phyloP scores from a whole-genome alignment of 2,329 filamentous ascomycete species.

The Raffaelea ambrosiae region DNA sequence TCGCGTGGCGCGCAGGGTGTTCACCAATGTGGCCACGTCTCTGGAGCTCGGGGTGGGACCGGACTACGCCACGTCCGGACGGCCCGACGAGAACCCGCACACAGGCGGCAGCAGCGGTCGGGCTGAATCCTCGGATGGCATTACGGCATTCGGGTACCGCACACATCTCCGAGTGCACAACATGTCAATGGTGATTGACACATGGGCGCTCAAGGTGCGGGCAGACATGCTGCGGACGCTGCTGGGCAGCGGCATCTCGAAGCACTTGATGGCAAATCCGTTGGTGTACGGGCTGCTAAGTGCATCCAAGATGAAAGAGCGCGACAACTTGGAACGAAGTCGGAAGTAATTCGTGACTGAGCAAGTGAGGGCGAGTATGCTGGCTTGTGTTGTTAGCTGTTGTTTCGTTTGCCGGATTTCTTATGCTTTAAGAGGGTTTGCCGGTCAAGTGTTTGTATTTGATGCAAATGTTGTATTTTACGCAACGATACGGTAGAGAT shows the following conservation, averaged over 20 bases:
- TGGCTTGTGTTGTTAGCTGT: no score
- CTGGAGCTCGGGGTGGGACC: slow-evolving; percentile 46
- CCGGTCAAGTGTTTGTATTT: no score
- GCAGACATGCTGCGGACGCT: slow-evolving; percentile 39
- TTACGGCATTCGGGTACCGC: slow-evolving; percentile 40
- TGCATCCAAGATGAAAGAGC: neutral
- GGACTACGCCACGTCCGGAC: slow-evolving; percentile 41
- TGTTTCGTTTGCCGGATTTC: no score
- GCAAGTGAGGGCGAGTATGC: no score
- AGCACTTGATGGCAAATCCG: slow-evolving; percentile 31
- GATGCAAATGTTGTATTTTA: no score
- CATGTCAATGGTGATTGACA: slow-evolving; percentile 35
- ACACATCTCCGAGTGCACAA: slow-evolving; percentile 41
- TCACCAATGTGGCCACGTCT: slow-evolving; percentile 44
- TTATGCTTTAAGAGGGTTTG: no score
- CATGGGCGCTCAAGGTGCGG: slow-evolving; percentile 41
- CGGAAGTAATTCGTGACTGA: no score
- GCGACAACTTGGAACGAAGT: no score
- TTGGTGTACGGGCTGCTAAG: slow-evolving; percentile 25
- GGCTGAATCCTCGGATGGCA: no score
- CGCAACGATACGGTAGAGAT: no score
- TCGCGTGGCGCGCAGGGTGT: slow-evolving; percentile 36
- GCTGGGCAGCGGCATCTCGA: slow-evolving; percentile 35
- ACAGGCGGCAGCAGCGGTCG: slow-evolving; percentile 24
- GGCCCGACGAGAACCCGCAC: slow-evolving; percentile 31